A percentile compares a stretch with the other conserved stretches of the same genome.
phyloP scores from a whole-genome alignment of 208 protist species.

The Trypanosoma avium region DNA sequence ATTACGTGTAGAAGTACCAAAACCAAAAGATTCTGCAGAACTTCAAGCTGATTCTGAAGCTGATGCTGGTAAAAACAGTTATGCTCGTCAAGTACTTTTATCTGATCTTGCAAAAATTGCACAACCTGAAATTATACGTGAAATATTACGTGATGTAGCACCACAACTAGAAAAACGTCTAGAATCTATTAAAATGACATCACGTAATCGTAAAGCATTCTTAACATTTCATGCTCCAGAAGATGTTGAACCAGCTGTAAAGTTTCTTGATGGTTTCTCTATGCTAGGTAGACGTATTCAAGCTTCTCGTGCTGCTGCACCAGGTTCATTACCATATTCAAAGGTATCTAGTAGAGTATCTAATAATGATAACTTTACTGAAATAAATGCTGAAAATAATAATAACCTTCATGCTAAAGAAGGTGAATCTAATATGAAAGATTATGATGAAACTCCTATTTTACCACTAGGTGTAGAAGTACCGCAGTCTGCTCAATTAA shows the following conservation, averaged over 20 bases:
- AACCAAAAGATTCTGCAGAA: conserved; percentile 58
- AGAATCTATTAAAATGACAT: conserved; percentile 91
- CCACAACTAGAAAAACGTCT: conserved; percentile 86
- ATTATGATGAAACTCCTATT: conserved; percentile 31
- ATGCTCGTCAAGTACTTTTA: conserved; percentile 82
- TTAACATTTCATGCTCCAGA: conserved; percentile 73
- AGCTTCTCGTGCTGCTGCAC: conserved; percentile 63
- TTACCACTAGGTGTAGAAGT: conserved; percentile 45
- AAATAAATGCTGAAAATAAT: neutral
- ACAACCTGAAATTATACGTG: conserved; percentile 86
- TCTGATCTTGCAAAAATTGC: conserved; percentile 78
- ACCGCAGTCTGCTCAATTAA: neutral
- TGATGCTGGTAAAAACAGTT: conserved; percentile 76
- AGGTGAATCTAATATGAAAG: neutral
- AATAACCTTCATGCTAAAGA: neutral
- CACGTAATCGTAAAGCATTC: conserved; percentile 88
- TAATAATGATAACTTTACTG: neutral
- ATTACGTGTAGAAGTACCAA: conserved; percentile 87
- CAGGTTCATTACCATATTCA: conserved; percentile 85
- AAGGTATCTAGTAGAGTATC: conserved; percentile 18
- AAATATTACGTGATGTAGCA: conserved; percentile 84
- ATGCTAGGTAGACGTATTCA: conserved; percentile 77
- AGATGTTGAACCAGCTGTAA: conserved; percentile 69
- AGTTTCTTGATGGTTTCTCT: conserved; percentile 83
- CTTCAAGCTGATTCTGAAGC: conserved; percentile 35